These are phyloP conservation scores for Vigna nakashimae DNA, from an alignment of 306 rosid species.

Conservation along the genomic window DNA sequence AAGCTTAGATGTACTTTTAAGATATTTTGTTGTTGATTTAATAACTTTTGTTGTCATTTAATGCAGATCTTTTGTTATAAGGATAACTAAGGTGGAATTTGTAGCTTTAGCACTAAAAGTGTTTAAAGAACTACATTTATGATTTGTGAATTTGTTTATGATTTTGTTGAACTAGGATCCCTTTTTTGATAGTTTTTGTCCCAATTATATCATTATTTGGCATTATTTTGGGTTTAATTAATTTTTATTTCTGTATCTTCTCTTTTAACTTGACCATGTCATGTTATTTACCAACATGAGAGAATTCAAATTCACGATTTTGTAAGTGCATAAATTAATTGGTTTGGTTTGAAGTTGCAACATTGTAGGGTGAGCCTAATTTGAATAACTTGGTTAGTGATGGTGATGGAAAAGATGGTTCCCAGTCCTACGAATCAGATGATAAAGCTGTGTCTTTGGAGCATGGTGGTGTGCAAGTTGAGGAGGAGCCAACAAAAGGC, in stretches of 20 bases:
- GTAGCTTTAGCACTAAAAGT: neutral
- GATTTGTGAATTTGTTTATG: neutral
- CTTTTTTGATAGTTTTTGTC: neutral
- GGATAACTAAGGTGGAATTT: neutral
- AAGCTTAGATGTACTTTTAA: neutral
- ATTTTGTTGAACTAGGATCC: neutral
- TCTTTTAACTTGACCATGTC: neutral
- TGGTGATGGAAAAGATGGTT: constrained; percentile 39
- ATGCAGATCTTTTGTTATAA: neutral
- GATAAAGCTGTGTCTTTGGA: constrained; percentile 23
- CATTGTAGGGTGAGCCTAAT: constrained; percentile 42
- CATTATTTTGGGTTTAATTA: neutral
- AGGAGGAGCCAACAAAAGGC: constrained; percentile 31
- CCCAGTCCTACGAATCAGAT: neutral
- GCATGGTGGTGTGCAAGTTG: constrained; percentile 1
- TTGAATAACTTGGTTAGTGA: constrained; percentile 28
- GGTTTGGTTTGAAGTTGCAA: neutral
- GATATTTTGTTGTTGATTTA: neutral
- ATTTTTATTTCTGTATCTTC: neutral
- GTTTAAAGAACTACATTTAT: neutral
- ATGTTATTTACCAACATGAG: neutral
- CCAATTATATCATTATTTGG: neutral
- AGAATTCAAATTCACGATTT: neutral
- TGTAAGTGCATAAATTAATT: neutral
- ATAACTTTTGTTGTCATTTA: too few species aligned